These are phyloP conservation scores for Penicillium arizonense DNA, from an alignment of 495 filamentous ascomycete genomes.

Conservation along the genomic window DNA sequence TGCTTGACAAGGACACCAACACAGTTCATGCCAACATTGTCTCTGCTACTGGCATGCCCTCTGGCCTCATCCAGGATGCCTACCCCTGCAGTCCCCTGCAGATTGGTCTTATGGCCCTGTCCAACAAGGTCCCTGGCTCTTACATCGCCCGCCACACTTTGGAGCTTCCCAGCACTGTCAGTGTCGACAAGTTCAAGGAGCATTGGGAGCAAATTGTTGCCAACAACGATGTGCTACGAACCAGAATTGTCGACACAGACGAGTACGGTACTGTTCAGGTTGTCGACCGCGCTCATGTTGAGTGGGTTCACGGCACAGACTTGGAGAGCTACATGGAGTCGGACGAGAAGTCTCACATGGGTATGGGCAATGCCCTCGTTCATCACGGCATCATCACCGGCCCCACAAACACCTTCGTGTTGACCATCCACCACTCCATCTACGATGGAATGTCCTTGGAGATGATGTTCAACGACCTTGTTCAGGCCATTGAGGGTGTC, in stretches of 20 bases:
- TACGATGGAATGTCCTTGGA: constrained; percentile 24
- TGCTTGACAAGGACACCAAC: constrained; percentile 16
- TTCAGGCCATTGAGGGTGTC: constrained; percentile 7
- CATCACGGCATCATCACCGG: constrained; percentile 38
- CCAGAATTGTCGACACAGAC: constrained; percentile 31
- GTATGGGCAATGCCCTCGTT: constrained; percentile 42
- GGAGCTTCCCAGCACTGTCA: constrained; percentile 4
- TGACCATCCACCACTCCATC: constrained; percentile 21
- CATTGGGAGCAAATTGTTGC: constrained; percentile 37
- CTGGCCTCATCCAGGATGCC: constrained; percentile 23
- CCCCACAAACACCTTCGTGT: constrained; percentile 6
- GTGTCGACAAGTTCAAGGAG: constrained; percentile 27
- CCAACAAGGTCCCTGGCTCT: constrained; percentile 27
- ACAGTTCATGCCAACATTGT: constrained; percentile 14
- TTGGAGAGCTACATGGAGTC: constrained; percentile 38
- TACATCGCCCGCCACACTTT: constrained; percentile 44
- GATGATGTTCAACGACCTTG: constrained; percentile 18
- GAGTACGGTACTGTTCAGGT: constrained; percentile 49
- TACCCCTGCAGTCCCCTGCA: constrained; percentile 29
- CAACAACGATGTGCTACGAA: constrained; percentile 49
- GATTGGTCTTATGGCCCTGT: constrained; percentile 16
- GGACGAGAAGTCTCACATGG: constrained; percentile 37
- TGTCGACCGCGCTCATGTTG: constrained; percentile 19
- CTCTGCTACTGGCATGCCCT: constrained; percentile 6
- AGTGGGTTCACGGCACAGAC: constrained; percentile 17